phyloP scores from a whole-genome alignment of 495 filamentous ascomycete genomes.

The Wilcoxina mikolae region DNA sequence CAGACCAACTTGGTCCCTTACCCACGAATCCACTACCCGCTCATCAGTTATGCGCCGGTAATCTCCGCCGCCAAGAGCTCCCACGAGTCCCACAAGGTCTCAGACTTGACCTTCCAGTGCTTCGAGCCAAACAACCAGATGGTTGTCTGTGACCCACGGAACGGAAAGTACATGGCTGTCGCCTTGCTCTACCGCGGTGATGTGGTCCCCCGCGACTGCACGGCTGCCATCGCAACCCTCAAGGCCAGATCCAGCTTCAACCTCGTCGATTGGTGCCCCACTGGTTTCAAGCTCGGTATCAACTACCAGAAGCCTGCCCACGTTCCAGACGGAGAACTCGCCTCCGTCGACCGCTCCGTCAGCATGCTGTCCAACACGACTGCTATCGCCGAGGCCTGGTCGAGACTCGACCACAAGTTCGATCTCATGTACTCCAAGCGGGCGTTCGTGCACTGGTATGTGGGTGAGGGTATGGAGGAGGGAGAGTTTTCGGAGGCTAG shows the following conservation, averaged over 20 bases:
- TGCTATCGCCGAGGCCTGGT: conserved; percentile 97
- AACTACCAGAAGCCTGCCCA: conserved; percentile 94
- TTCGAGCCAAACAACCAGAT: conserved; percentile 77
- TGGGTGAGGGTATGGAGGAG: conserved; percentile 99
- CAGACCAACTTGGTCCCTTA: conserved; percentile 99
- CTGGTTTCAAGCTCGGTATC: conserved; percentile 99
- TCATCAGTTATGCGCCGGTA: conserved; percentile 90
- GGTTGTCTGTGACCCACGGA: conserved; percentile 98
- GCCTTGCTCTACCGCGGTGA: conserved; percentile 97
- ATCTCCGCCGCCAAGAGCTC: conserved; percentile 85
- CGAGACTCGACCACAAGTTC: conserved; percentile 93
- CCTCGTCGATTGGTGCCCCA: conserved; percentile 99
- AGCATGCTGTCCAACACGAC: conserved; percentile 99
- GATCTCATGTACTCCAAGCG: conserved; percentile 99
- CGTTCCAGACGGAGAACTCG: conserved; percentile 91
- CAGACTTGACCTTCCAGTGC: conserved; percentile 79
- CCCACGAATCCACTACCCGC: conserved; percentile 88
- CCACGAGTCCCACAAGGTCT: conserved; percentile 87
- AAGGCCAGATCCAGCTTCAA: conserved; percentile 99
- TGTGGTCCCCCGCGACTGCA: conserved; percentile 89
- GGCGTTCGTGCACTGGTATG: conserved; percentile 99
- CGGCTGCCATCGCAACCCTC: conserved; percentile 77
- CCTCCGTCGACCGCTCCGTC: conserved; percentile 93
- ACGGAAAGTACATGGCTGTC: conserved; percentile 99
- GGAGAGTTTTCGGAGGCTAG: conserved; percentile 98